Evolutionary conservation across 2,329 filamentous ascomycete genomes (phyloP).

Genomic region (Arthrobotrys sinensis): DNA sequence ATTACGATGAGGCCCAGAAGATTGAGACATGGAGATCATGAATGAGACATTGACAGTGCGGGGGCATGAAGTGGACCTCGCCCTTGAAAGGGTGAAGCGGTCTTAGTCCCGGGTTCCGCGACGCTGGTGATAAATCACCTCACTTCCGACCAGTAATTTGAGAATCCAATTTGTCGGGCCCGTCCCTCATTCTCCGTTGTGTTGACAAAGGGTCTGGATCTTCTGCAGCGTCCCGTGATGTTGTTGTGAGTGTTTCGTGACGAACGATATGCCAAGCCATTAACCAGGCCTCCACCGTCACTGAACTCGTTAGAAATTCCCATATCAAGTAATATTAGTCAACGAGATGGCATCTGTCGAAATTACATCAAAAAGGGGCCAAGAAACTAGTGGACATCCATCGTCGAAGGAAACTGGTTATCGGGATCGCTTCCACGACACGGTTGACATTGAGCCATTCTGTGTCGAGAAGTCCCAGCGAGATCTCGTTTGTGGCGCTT

Average conservation of each 20-base stretch:
- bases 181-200: slow-evolving; percentile 21
- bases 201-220: slow-evolving; percentile 46
- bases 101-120: slow-evolving; percentile 45
- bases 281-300: slow-evolving; percentile 19
- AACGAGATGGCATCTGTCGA: slow-evolving; percentile 28
- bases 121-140: slow-evolving; percentile 47
- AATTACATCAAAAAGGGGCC: slow-evolving; percentile 26
- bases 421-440: slow-evolving; percentile 60
- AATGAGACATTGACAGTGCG: slow-evolving; percentile 40
- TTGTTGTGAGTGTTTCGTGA: slow-evolving; percentile 16
- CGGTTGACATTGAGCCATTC: slow-evolving; percentile 22
- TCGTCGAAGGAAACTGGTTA: slow-evolving; percentile 47
- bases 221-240: slow-evolving; percentile 50
- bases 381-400: slow-evolving; percentile 38
- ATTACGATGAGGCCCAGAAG: slow-evolving; percentile 30
- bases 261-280: slow-evolving; percentile 13
- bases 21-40: slow-evolving; percentile 50
- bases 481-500: slow-evolving; percentile 57
- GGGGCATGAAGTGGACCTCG: slow-evolving; percentile 27
- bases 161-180: slow-evolving; percentile 46
- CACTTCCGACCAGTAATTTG: slow-evolving; percentile 52
- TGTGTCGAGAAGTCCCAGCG: slow-evolving; percentile 4
- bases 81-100: slow-evolving; percentile 30
- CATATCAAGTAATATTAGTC: slow-evolving; percentile 45
- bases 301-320: slow-evolving; percentile 40